Percentiles rank a stretch among this genome's conserved stretches.
Evolutionary conservation across 441 rosid species (phyloP).

Genomic region (Eugenia klotzschiana): DNA sequence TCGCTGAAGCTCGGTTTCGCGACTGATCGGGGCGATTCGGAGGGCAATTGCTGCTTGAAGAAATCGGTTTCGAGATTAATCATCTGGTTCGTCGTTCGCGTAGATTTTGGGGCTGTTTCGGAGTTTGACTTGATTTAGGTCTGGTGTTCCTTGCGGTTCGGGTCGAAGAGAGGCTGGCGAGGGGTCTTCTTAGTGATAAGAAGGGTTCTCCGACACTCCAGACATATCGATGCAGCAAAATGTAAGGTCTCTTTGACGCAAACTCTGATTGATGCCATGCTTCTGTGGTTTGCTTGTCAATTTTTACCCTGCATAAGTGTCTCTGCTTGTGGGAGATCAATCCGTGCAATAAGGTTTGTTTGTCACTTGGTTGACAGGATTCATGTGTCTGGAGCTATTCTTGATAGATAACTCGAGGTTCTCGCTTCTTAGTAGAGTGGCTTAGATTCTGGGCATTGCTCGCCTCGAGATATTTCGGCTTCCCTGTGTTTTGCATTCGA

Average conservation of each 20-base stretch:
- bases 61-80: not conserved
- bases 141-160: not conserved
- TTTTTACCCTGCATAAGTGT: not conserved
- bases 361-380: not conserved
- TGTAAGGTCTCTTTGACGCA: not conserved
- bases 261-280: not conserved
- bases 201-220: not conserved
- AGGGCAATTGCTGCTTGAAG: not conserved
- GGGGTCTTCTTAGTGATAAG: not conserved
- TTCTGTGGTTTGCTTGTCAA: not conserved
- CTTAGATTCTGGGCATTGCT: not conserved
- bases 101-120: not conserved
- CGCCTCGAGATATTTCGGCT: not conserved
- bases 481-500: conserved; percentile 1
- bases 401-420: not conserved
- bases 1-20: not conserved
- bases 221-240: not conserved
- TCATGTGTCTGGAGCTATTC: not conserved
- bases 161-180: not conserved
- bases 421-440: not conserved
- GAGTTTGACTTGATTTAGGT: not conserved
- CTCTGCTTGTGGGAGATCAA: not conserved
- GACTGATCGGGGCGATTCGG: not conserved
- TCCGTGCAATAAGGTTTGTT: not conserved
- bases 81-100: not conserved